phyloP scores from a whole-genome alignment of 2,329 filamentous ascomycete species.

The Mollisiaceae sp. region DNA sequence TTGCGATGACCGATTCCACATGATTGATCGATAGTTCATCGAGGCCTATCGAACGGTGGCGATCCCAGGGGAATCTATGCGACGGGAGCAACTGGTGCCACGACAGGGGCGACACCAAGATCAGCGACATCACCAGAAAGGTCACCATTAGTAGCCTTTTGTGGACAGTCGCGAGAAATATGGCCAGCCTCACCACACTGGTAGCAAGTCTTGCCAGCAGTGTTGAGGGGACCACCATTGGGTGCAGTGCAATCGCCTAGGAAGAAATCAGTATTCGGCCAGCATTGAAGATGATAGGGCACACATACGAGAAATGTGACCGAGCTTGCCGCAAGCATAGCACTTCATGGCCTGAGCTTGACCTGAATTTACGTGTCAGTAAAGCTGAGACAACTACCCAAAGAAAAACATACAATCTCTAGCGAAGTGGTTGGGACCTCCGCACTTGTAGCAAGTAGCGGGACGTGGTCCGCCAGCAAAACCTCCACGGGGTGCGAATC shows the following conservation, averaged over 20 bases:
- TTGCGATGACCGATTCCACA: conserved; percentile 39
- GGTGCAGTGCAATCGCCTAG: conserved; percentile 84
- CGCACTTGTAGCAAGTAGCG: conserved; percentile 76
- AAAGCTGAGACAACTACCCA: background rate
- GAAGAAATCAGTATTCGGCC: conserved; percentile 10
- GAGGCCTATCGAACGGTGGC: conserved; percentile 40
- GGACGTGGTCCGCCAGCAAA: conserved; percentile 73
- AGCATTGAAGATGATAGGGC: background rate
- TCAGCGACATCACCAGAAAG: conserved; percentile 42
- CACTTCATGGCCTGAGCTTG: conserved; percentile 88
- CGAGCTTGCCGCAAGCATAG: conserved; percentile 76
- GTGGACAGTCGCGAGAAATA: conserved; percentile 57
- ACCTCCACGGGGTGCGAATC: conserved; percentile 71
- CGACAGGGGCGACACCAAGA: conserved; percentile 45
- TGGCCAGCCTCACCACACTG: conserved; percentile 90
- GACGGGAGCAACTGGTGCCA: conserved; percentile 50
- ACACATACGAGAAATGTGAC: conserved; percentile 51
- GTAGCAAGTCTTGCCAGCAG: conserved; percentile 98
- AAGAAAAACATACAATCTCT: conserved; percentile 69
- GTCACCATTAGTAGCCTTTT: conserved; percentile 65
- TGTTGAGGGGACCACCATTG: conserved; percentile 94
- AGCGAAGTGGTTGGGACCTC: conserved; percentile 95
- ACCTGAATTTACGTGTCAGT: conserved; percentile 18
- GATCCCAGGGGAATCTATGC: conserved; percentile 44
- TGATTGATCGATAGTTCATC: conserved; percentile 41